Conservation (phyloP, 2,329 filamentous ascomycete genomes). For the Talaromyces sp. region DNA sequence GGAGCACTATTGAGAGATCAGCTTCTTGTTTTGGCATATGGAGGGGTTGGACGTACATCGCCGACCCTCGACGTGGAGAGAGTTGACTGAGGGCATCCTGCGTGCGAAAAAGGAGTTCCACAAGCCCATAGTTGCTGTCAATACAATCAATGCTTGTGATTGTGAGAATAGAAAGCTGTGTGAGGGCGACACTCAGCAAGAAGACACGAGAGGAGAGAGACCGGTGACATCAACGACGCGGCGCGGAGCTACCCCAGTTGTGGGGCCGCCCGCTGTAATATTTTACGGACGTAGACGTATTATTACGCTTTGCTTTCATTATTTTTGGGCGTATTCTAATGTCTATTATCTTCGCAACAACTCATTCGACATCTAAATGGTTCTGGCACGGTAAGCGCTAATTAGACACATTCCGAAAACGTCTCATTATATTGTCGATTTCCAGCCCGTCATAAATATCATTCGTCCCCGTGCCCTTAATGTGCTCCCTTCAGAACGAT, state of each 20-base stretch:
- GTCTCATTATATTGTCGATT: too few species aligned
- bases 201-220: neutral
- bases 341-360: too few species aligned
- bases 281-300: too few species aligned
- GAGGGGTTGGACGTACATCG: slow-evolving; percentile 33
- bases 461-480: too few species aligned
- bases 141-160: neutral
- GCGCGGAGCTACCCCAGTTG: neutral
- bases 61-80: slow-evolving; percentile 33
- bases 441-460: too few species aligned
- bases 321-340: too few species aligned
- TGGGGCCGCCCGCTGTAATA: neutral
- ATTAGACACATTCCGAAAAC: too few species aligned
- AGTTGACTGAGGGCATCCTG: slow-evolving; percentile 23
- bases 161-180: neutral
- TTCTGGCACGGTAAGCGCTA: too few species aligned
- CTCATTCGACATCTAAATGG: too few species aligned
- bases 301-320: too few species aligned
- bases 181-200: neutral
- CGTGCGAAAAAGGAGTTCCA: slow-evolving; percentile 34
- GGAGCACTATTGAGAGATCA: slow-evolving; percentile 35
- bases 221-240: neutral
- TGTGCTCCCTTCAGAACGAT: too few species aligned
- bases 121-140: slow-evolving; percentile 28
- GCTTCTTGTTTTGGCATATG: slow-evolving; percentile 1